phyloP scores from a whole-genome alignment of 2,329 filamentous ascomycete species.

The Ceratocystis colombiana region DNA sequence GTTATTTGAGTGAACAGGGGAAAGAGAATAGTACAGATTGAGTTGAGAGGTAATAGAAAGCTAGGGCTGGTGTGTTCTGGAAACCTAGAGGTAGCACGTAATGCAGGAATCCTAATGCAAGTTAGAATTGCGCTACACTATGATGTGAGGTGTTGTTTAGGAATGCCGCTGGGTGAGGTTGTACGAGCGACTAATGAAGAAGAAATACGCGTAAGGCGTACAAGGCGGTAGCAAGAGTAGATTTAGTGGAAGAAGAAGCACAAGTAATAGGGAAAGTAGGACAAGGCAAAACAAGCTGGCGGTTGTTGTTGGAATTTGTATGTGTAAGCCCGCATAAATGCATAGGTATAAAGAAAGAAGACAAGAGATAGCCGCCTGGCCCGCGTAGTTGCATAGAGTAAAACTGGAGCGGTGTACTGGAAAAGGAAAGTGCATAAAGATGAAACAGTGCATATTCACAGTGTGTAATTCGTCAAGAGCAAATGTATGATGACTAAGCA shows the following conservation, averaged over 20 bases:
- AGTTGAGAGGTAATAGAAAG: neutral
- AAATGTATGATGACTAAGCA: neutral
- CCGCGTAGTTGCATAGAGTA: slow-evolving; percentile 3
- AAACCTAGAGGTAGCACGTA: neutral
- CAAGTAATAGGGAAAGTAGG: neutral
- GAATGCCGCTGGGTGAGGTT: neutral
- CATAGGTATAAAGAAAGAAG: neutral
- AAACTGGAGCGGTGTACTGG: neutral
- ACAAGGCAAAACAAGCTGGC: neutral
- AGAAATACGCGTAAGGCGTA: neutral
- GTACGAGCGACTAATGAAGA: neutral
- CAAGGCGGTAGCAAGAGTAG: neutral
- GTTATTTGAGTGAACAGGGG: neutral
- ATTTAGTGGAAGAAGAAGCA: neutral
- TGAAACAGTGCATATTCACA: neutral
- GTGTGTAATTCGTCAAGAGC: neutral
- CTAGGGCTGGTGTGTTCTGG: neutral
- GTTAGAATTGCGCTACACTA: neutral
- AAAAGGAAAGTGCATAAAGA: neutral
- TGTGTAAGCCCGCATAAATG: slow-evolving; percentile 1
- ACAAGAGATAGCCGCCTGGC: neutral
- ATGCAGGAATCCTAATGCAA: neutral
- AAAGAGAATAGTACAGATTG: neutral
- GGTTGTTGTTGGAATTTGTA: no score
- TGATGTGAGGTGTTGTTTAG: neutral